Conservation (phyloP, 108 stramenopile genomes). For the Asterionellopsis glacialis region DNA sequence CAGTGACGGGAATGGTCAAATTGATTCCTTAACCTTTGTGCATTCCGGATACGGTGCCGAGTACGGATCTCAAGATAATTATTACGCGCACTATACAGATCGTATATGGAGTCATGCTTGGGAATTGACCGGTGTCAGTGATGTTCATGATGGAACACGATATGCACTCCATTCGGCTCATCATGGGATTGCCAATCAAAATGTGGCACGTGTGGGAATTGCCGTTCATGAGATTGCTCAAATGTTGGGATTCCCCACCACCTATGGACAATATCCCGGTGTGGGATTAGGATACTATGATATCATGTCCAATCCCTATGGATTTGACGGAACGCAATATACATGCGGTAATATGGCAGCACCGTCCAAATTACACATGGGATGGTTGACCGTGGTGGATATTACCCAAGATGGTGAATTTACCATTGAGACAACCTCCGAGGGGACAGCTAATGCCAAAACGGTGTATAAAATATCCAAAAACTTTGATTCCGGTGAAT, state of each 20-base stretch:
- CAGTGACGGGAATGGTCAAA: constrained; percentile 25
- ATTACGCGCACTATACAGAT: constrained; percentile 5
- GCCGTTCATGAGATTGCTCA: constrained; percentile 28
- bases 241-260: constrained; percentile 18
- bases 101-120: constrained; percentile 20
- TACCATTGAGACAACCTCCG: constrained; percentile 26
- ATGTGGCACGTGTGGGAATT: constrained; percentile 18
- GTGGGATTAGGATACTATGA: constrained; percentile 22
- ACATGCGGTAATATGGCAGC: constrained; percentile 39
- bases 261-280: constrained; percentile 16
- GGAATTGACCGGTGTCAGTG: background rate
- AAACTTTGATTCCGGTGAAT: constrained; percentile 43
- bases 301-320: constrained; percentile 29
- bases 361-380: constrained; percentile 42
- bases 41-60: constrained; percentile 80
- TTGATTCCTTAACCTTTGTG: constrained; percentile 59
- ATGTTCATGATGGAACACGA: constrained; percentile 29
- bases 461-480: constrained; percentile 32
- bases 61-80: constrained; percentile 43
- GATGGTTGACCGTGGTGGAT: constrained; percentile 40
- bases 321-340: constrained; percentile 5
- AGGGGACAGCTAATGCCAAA: constrained; percentile 17
- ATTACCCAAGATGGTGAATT: constrained; percentile 41
- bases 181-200: constrained; percentile 8
- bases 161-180: constrained; percentile 25